Conservation (phyloP, 1,139 yeast species). For the Blastobotrys arbuscula region DNA sequence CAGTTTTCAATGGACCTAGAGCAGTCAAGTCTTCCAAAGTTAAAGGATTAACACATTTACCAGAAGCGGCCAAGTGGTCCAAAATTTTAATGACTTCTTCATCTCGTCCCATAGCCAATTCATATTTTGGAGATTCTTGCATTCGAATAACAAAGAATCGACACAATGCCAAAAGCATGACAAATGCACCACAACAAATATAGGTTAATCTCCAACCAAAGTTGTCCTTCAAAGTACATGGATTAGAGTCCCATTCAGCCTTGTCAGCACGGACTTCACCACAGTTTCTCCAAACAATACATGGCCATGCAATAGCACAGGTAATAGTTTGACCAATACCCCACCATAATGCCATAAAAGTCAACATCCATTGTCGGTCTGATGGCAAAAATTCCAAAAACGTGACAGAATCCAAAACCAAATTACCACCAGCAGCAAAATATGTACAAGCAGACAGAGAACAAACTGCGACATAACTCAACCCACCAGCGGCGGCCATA, state of each 20-base stretch:
- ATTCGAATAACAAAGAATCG: slow-evolving; percentile 45
- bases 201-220: slow-evolving; percentile 59
- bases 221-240: slow-evolving; percentile 44
- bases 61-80: slow-evolving; percentile 24
- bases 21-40: slow-evolving; percentile 40
- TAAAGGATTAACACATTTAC: slow-evolving; percentile 21
- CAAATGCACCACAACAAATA: slow-evolving; percentile 50
- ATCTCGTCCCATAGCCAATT: slow-evolving; percentile 48
- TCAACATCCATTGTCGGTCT: slow-evolving; percentile 48
- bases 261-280: slow-evolving; percentile 19
- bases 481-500: slow-evolving; percentile 50
- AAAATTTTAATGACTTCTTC: slow-evolving; percentile 38
- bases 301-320: slow-evolving; percentile 51
- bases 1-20: slow-evolving; percentile 32
- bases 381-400: slow-evolving; percentile 54
- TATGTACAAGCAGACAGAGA: slow-evolving; percentile 40
- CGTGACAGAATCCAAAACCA: slow-evolving; percentile 55
- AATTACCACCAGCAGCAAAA: slow-evolving; percentile 48
- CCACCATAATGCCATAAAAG: slow-evolving; percentile 57
- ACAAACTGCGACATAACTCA: slow-evolving; percentile 42
- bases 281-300: slow-evolving; percentile 48
- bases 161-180: slow-evolving; percentile 43
- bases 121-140: slow-evolving; percentile 54
- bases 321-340: slow-evolving; percentile 58
- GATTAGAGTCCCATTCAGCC: slow-evolving; percentile 27